Percentiles rank a stretch among this genome's conserved stretches.
Conservation (phyloP, 768 basidiomycete species). For the Mycena pura region DNA sequence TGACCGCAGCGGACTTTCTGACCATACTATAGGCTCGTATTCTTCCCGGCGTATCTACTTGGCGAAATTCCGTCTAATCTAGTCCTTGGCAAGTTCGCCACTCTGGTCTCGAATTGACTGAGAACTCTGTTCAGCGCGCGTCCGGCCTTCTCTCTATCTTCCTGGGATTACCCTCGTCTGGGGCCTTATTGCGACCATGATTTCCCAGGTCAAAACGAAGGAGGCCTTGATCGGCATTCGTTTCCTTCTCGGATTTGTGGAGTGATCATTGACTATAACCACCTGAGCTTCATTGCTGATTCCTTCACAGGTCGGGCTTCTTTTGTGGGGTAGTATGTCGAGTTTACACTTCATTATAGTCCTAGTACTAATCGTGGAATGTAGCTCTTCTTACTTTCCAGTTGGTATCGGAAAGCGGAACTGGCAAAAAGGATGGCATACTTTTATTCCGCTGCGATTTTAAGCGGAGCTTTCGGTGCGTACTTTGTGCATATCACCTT, state of each 20-base stretch:
- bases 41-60: constrained; percentile 21
- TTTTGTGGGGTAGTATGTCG: constrained; percentile 21
- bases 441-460: constrained; percentile 21
- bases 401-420: constrained; percentile 23
- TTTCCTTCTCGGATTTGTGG: constrained; percentile 19
- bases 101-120: constrained; percentile 8
- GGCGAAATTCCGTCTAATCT: constrained; percentile 22
- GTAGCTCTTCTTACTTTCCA: constrained; percentile 22
- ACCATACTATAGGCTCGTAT: constrained; percentile 16
- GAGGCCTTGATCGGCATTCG: constrained; percentile 17
- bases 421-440: constrained; percentile 21
- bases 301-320: constrained; percentile 17
- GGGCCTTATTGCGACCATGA: constrained; percentile 19
- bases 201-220: constrained; percentile 22
- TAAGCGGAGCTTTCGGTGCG: constrained; percentile 22
- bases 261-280: constrained; percentile 12
- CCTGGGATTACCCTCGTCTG: constrained; percentile 19
- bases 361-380: constrained; percentile 8
- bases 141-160: constrained; percentile 21
- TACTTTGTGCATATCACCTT: constrained; percentile 1
- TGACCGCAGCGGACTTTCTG: constrained; percentile 4
- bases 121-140: constrained; percentile 16
- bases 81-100: constrained; percentile 16
- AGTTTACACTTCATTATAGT: constrained; percentile 1
- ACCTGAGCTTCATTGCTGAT: constrained; percentile 13